Evolutionary conservation across 2,329 filamentous ascomycete species (phyloP), one percentile per base, ranked within the genome.

Genomic region (Sporothrix humicola): DNA sequence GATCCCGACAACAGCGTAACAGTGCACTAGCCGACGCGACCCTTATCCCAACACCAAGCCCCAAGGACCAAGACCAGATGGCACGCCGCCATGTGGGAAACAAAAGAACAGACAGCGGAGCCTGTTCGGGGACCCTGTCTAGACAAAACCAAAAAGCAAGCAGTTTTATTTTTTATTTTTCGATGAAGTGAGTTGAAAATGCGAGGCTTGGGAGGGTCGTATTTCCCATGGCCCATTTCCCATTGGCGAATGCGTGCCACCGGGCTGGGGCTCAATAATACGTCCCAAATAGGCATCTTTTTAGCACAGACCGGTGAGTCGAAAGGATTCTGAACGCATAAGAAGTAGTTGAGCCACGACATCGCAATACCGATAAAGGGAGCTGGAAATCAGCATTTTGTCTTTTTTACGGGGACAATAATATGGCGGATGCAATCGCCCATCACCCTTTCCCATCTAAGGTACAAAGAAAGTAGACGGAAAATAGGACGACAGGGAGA

Each of bases 161-260:
- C 42, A 65, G 17, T 20, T 46, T 2, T 59, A 8, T 42, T 63
- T 42, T 63, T 65, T 37, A 7, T 37, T 37, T 7, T 37, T 37
- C 31, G 4, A 37, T 37, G 31, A 13, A 66, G 61, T 26, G 17
- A 46, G 20, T 20, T 2, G 9, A 23, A 42, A 61, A 37, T 42
- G 17, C 46, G 46, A 48, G 15, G 15, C 7, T 17, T 26, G 12
- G 42, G 17, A 66, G 61, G 61, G 37, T 65, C 42, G 42, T 46
- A 66, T 66, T 66, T 66, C 20, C n/a, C n/a, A 66, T 48, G 59
- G 59, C 37, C 61, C 37, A 44, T 48, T 66, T 48, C 20, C 61
- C 42, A 66, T 66, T 66, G 42, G 42, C 42, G 46, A 1, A 20
- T 46, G 61, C 61, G 42, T 66, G 61, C 42, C 61, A 48, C 20